Conservation (phyloP, 106 monocot genomes). For the Apostasia ramifera region DNA sequence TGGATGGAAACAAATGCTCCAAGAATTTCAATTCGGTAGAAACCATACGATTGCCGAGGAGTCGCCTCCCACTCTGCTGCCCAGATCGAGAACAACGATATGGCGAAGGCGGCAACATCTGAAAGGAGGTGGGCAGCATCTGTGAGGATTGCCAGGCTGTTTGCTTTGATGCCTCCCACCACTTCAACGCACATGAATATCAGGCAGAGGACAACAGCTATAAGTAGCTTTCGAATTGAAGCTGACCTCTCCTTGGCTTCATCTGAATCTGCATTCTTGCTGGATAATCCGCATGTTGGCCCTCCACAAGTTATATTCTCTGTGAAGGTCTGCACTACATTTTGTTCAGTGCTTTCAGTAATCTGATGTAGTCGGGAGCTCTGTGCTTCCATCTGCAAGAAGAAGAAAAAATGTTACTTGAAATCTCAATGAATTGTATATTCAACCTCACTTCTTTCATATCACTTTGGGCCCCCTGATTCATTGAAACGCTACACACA, state of each 20-base stretch:
- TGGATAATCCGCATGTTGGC: constrained; percentile 35
- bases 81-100: constrained; percentile 64
- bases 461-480: no score
- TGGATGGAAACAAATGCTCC: constrained; percentile 62
- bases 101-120: constrained; percentile 58
- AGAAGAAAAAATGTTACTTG: no score
- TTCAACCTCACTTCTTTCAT: no score
- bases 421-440: no score
- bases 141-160: constrained; percentile 63
- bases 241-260: constrained; percentile 37
- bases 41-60: constrained; percentile 55
- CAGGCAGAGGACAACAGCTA: constrained; percentile 45
- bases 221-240: constrained; percentile 43
- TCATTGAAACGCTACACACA: no score
- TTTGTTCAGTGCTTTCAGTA: constrained; percentile 19
- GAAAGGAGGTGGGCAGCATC: constrained; percentile 71
- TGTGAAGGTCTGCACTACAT: not conserved
- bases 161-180: constrained; percentile 54
- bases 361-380: constrained; percentile 7
- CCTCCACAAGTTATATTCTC: constrained; percentile 30
- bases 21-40: constrained; percentile 59
- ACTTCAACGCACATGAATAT: constrained; percentile 61
- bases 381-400: constrained; percentile 40
- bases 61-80: constrained; percentile 65
- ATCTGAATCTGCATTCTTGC: constrained; percentile 10